Conservation (phyloP, 1,284 basidiomycete species). For the Porogramme epimiltina region DNA sequence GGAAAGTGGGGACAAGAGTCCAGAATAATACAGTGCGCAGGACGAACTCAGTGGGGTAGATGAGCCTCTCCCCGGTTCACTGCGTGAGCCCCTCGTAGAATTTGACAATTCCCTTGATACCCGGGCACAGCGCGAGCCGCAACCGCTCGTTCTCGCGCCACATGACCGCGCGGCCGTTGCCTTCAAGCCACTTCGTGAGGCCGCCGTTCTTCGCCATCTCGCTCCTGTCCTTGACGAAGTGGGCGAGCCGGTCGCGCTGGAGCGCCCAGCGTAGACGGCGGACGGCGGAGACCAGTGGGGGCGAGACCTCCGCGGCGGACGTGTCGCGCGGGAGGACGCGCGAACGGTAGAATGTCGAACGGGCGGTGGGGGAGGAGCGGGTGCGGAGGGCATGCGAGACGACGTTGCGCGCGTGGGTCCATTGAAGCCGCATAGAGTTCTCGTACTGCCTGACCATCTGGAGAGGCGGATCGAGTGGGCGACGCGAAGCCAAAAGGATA, state of each 20-base stretch:
- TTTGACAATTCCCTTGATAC: slow-evolving; percentile 54
- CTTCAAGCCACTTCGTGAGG: slow-evolving; percentile 58
- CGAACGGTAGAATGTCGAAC: slow-evolving; percentile 41
- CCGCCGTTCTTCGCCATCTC: slow-evolving; percentile 32
- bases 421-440: slow-evolving; percentile 48
- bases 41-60: neutral
- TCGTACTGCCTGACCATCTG: slow-evolving; percentile 66
- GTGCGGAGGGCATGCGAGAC: slow-evolving; percentile 48
- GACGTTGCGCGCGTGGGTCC: slow-evolving; percentile 48
- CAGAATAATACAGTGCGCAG: neutral
- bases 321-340: slow-evolving; percentile 55
- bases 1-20: too few species aligned
- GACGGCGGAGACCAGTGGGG: slow-evolving; percentile 56
- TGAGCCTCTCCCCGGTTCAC: slow-evolving; percentile 1
- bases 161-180: slow-evolving; percentile 39
- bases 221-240: slow-evolving; percentile 44
- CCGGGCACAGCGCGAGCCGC: slow-evolving; percentile 66
- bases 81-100: slow-evolving; percentile 51
- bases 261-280: slow-evolving; percentile 60
- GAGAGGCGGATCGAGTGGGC: neutral
- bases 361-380: slow-evolving; percentile 34
- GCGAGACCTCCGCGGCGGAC: slow-evolving; percentile 47
- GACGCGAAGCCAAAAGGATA: neutral
- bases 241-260: slow-evolving; percentile 56
- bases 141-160: slow-evolving; percentile 63